Percentiles rank a stretch among this genome's conserved stretches.
These are phyloP conservation scores for Saussurea involucrata DNA, from an alignment of 129 eudicot species.

Conservation along the genomic window DNA sequence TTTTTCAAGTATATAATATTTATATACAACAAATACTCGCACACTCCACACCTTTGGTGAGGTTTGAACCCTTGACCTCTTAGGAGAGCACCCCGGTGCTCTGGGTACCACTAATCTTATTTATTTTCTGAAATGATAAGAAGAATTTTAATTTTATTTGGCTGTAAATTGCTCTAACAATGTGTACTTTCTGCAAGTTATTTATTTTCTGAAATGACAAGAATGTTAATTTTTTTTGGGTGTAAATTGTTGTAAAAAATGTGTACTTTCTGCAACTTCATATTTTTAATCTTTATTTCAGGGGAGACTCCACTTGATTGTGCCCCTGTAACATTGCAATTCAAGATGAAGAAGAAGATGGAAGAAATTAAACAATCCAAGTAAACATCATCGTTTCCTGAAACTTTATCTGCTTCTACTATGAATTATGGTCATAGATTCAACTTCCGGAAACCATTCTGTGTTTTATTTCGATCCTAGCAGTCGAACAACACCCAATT, in stretches of 20 bases:
- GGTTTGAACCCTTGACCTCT: background rate
- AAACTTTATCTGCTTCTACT: constrained; percentile 1
- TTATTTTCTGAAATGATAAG: background rate
- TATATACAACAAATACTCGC: background rate
- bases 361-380: constrained; percentile 41
- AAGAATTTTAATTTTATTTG: background rate
- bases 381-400: constrained; percentile 4
- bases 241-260: background rate
- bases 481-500: background rate
- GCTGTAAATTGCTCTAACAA: background rate
- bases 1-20: too few species aligned
- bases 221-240: background rate
- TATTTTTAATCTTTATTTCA: constrained; percentile 20
- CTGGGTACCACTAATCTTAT: background rate
- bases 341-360: constrained; percentile 83
- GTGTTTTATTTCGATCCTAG: constrained; percentile 12
- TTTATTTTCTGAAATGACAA: background rate
- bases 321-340: constrained; percentile 92
- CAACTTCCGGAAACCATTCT: constrained; percentile 6
- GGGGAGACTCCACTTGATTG: constrained; percentile 98
- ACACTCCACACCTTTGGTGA: background rate
- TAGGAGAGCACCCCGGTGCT: background rate
- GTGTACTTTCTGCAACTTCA: background rate
- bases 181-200: background rate
- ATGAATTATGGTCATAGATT: background rate